A percentile compares a stretch with the other conserved stretches of the same genome.
phyloP scores from a whole-genome alignment of 257 asterid species.

The Prunella vulgaris region DNA sequence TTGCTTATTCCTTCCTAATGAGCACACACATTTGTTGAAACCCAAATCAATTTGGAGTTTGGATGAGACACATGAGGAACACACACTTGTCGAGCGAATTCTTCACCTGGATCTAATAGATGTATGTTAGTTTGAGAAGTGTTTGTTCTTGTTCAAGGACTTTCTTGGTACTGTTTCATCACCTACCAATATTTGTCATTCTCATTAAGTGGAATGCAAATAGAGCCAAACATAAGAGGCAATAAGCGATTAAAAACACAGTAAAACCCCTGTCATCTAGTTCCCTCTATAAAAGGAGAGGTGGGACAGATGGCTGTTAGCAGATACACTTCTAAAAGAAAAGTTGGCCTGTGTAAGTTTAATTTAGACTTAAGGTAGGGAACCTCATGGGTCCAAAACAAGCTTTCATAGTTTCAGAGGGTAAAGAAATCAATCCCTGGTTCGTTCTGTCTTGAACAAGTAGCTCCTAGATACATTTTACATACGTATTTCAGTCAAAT shows the following conservation, averaged over 20 bases:
- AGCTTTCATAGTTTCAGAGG: not conserved
- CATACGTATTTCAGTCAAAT: not conserved
- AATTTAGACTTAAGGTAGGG: not conserved
- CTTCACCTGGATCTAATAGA: slow-evolving; percentile 78
- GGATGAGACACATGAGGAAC: slow-evolving; percentile 51
- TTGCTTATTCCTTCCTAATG: slow-evolving; percentile 78
- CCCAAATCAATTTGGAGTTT: slow-evolving; percentile 89
- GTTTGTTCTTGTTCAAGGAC: slow-evolving; percentile 4
- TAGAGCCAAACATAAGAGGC: not conserved
- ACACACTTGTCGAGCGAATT: slow-evolving; percentile 72
- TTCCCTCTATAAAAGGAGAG: not conserved
- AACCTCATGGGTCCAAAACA: not conserved
- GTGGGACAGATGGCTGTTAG: not conserved
- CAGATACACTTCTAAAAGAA: not conserved
- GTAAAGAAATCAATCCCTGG: not conserved
- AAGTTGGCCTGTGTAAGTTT: not conserved
- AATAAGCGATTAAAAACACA: not conserved
- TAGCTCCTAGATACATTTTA: not conserved
- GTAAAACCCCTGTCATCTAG: not conserved
- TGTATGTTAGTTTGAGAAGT: slow-evolving; percentile 38
- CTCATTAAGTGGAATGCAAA: not conserved
- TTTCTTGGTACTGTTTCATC: slow-evolving; percentile 1
- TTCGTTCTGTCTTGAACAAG: not conserved
- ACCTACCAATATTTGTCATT: not conserved
- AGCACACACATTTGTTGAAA: slow-evolving; percentile 53